Percentiles rank a stretch among this genome's conserved stretches.
phyloP scores from a whole-genome alignment of 768 basidiomycete genomes.

The Lactarius evosmus region DNA sequence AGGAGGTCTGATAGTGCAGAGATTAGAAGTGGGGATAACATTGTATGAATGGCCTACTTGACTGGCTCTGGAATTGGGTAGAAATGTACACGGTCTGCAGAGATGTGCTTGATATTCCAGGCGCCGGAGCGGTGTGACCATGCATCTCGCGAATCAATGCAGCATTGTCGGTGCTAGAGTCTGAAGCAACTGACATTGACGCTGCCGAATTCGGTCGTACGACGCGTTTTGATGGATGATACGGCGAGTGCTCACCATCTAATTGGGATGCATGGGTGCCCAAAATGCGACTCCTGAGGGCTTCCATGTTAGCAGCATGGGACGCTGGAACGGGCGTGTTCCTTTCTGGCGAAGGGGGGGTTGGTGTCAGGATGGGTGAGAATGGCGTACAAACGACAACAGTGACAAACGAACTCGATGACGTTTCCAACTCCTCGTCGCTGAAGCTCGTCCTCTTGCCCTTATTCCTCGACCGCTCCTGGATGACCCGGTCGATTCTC shows the following conservation, averaged over 20 bases:
- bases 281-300: conserved; percentile 20
- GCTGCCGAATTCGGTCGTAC: conserved; percentile 9
- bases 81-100: conserved; percentile 27
- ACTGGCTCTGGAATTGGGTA: conserved; percentile 22
- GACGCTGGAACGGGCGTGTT: conserved; percentile 12
- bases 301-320: conserved; percentile 24
- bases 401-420: conserved; percentile 22
- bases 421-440: conserved; percentile 26
- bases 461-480: conserved; percentile 26
- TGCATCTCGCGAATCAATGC: conserved; percentile 20
- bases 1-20: conserved; percentile 23
- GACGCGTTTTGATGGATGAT: background rate
- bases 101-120: conserved; percentile 15
- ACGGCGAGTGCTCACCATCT: conserved; percentile 11
- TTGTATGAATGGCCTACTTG: conserved; percentile 13
- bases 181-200: conserved; percentile 20
- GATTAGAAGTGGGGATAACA: background rate
- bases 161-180: conserved; percentile 19
- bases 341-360: background rate
- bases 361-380: background rate
- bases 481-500: conserved; percentile 22
- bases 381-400: background rate
- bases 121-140: background rate
- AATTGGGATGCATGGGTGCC: conserved; percentile 6
- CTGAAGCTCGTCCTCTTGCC: conserved; percentile 27